Evolutionary conservation across 2,329 filamentous ascomycete species (phyloP).

Genomic region (Fusarium sp.): DNA sequence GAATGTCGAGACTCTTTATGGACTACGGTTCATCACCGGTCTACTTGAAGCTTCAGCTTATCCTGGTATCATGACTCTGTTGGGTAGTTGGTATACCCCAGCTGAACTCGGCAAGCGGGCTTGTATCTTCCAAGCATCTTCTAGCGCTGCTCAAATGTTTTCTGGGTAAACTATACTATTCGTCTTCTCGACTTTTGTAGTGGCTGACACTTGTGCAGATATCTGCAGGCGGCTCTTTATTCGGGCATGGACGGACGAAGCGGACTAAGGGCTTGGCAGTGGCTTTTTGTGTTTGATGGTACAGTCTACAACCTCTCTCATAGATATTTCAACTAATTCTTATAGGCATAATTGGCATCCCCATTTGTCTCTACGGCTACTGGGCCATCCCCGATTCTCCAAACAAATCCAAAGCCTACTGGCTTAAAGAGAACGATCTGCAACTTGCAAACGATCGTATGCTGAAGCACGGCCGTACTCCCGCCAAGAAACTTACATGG

Average conservation of each 20-base stretch:
- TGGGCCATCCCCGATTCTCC: slow-evolving; percentile 55
- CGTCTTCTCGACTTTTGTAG: too few species aligned
- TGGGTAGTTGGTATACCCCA: slow-evolving; percentile 56
- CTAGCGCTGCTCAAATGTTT: background rate
- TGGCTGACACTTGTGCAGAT: slow-evolving; percentile 44
- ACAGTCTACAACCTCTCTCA: background rate
- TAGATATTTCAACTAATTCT: background rate
- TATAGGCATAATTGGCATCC: slow-evolving; percentile 50
- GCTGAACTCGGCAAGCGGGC: background rate
- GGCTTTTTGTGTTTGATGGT: slow-evolving; percentile 64
- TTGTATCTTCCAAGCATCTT: background rate
- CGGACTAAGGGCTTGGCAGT: slow-evolving; percentile 60
- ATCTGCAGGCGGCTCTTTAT: slow-evolving; percentile 60
- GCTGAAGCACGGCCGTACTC: background rate
- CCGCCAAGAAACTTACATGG: background rate
- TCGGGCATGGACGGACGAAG: slow-evolving; percentile 56
- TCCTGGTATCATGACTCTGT: slow-evolving; percentile 54
- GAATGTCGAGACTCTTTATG: slow-evolving; percentile 54
- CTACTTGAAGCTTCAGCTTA: slow-evolving; percentile 55
- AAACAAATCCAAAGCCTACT: slow-evolving; percentile 43
- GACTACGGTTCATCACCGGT: slow-evolving; percentile 59
- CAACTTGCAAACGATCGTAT: background rate
- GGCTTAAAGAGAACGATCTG: slow-evolving; percentile 40
- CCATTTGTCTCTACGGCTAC: slow-evolving; percentile 53
- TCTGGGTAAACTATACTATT: background rate